phyloP scores from a whole-genome alignment of 2,329 filamentous ascomycete species.

The Botrytis byssoidea region DNA sequence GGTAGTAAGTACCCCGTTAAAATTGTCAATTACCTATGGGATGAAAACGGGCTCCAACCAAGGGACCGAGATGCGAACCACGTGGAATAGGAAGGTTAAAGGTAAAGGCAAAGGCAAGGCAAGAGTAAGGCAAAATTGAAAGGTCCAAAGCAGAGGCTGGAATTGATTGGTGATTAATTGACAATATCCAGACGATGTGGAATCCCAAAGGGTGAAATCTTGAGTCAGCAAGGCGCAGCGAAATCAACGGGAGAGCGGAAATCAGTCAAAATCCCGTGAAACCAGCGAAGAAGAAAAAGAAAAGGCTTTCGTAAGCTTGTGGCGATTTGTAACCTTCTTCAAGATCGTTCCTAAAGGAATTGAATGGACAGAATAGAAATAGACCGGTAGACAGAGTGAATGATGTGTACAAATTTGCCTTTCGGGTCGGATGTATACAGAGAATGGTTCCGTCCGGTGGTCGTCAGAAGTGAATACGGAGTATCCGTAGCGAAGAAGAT shows the following conservation, averaged over 20 bases:
- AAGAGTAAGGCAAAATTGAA: background rate
- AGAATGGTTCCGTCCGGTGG: background rate
- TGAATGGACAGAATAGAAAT: background rate
- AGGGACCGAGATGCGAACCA: slow-evolving; percentile 14
- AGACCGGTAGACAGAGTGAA: background rate
- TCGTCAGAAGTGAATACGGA: background rate
- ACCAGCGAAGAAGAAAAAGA: slow-evolving; percentile 1
- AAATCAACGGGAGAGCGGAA: background rate
- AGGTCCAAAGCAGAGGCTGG: background rate
- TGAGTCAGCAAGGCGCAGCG: slow-evolving; percentile 19
- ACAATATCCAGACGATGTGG: background rate
- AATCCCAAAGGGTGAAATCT: background rate
- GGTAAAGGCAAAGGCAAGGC: background rate
- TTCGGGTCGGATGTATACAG: slow-evolving; percentile 3
- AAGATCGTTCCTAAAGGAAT: background rate
- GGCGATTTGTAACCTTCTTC: slow-evolving; percentile 11
- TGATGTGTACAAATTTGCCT: slow-evolving; percentile 8
- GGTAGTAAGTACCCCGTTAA: background rate
- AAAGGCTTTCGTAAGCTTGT: slow-evolving; percentile 15
- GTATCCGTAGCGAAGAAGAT: background rate
- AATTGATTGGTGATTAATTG: slow-evolving; percentile 7
- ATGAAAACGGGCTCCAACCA: slow-evolving; percentile 14
- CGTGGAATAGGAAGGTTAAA: background rate
- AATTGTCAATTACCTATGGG: background rate
- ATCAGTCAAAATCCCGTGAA: background rate